A percentile compares a stretch with the other conserved stretches of the same genome.
Evolutionary conservation across 305 asterid species (phyloP).

Genomic region (Petunia hybrid): DNA sequence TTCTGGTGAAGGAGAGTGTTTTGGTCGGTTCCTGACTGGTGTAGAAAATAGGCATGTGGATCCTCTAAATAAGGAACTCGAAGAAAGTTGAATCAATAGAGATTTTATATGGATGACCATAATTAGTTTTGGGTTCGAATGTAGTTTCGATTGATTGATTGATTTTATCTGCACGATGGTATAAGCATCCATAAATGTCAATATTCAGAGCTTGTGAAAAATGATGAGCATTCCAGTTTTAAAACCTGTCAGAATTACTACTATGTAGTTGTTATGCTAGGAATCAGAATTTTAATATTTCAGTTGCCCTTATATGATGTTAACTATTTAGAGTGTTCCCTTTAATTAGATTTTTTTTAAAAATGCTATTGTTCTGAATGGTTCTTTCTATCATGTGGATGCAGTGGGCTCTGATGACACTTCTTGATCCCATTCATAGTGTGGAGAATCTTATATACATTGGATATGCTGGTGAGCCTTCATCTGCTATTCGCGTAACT

Average conservation of each 20-base stretch:
- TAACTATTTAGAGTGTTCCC: not conserved
- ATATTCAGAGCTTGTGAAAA: not conserved
- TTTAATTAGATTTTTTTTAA: not conserved
- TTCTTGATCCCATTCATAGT: conserved; percentile 83
- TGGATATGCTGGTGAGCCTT: conserved; percentile 90
- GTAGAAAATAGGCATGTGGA: not conserved
- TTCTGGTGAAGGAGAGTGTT: not conserved
- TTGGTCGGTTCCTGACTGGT: not conserved
- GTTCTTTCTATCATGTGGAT: conserved; percentile 6
- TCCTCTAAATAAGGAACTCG: not conserved
- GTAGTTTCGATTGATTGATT: not conserved
- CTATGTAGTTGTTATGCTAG: not conserved
- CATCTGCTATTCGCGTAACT: conserved; percentile 82
- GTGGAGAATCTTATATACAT: conserved; percentile 88
- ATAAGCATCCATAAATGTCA: conserved; percentile 9
- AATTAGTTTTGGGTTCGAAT: not conserved
- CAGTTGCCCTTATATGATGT: conserved; percentile 13
- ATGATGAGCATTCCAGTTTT: conserved; percentile 6
- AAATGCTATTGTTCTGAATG: not conserved
- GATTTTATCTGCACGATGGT: conserved; percentile 13
- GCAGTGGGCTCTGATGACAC: conserved; percentile 98
- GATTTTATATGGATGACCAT: not conserved
- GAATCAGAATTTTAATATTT: conserved; percentile 9
- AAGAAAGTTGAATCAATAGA: not conserved
- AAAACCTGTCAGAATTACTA: not conserved